phyloP scores from a whole-genome alignment of 805 yeast genomes.

The Lachancea lanzarotensis region DNA sequence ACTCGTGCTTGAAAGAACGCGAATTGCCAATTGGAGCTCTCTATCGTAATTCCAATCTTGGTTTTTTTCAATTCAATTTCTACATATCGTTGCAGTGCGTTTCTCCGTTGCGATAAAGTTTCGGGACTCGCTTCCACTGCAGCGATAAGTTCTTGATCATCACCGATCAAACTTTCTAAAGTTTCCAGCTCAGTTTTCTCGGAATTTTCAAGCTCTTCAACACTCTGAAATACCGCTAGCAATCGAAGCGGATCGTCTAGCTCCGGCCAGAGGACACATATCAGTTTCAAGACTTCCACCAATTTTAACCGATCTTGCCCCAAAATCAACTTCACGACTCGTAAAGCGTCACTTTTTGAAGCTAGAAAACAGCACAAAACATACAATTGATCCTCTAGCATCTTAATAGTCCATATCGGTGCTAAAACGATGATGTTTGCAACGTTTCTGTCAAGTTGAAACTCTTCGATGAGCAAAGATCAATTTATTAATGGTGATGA shows the following conservation, averaged over 20 bases:
- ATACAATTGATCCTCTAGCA: constrained; percentile 21
- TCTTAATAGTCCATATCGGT: background rate
- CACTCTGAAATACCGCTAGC: constrained; percentile 10
- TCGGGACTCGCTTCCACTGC: constrained; percentile 21
- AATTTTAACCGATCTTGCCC: constrained; percentile 9
- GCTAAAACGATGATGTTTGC: background rate
- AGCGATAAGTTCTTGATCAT: constrained; percentile 16
- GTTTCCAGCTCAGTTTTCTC: constrained; percentile 24
- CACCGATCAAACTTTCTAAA: constrained; percentile 20
- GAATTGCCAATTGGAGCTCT: constrained; percentile 3
- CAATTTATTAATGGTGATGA: background rate
- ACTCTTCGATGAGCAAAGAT: background rate
- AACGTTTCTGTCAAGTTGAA: too few relatives aligned
- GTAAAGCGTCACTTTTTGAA: constrained; percentile 16
- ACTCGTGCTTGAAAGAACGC: constrained; percentile 25
- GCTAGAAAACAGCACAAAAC: constrained; percentile 23
- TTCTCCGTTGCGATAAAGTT: constrained; percentile 12
- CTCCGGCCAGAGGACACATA: constrained; percentile 31
- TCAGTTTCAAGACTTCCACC: constrained; percentile 15
- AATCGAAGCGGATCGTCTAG: constrained; percentile 21
- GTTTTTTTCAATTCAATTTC: constrained; percentile 8
- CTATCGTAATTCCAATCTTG: background rate
- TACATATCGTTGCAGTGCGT: constrained; percentile 13
- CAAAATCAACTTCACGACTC: constrained; percentile 8
- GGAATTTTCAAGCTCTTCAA: constrained; percentile 4